phyloP scores from a whole-genome alignment of 768 basidiomycete genomes.

The Suillus luteus region DNA sequence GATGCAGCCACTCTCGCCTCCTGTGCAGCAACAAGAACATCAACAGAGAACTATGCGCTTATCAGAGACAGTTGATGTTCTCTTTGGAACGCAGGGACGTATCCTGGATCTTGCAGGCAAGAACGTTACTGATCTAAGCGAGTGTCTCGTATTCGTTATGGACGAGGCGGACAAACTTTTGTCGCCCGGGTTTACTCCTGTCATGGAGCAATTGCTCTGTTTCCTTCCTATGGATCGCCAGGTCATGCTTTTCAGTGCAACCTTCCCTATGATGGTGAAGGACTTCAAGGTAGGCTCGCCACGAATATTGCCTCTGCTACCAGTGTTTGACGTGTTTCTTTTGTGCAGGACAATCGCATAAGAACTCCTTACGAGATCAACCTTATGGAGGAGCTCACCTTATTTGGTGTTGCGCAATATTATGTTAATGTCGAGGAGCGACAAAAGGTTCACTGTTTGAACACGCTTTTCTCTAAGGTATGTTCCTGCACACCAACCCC shows the following conservation, averaged over 20 bases:
- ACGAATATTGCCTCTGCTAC: neutral
- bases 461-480: constrained; percentile 98
- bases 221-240: constrained; percentile 86
- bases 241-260: constrained; percentile 99
- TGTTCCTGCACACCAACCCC: neutral
- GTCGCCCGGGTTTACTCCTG: constrained; percentile 95
- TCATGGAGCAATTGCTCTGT: constrained; percentile 93
- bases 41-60: constrained; percentile 56
- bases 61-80: constrained; percentile 87
- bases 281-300: constrained; percentile 81
- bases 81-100: constrained; percentile 96
- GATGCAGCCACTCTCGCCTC: constrained; percentile 14
- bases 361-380: constrained; percentile 95
- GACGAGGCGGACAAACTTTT: constrained; percentile 99
- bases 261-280: constrained; percentile 98
- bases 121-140: constrained; percentile 88
- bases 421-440: constrained; percentile 99
- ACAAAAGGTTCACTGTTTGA: constrained; percentile 99
- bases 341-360: constrained; percentile 90
- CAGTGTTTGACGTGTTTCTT: constrained; percentile 22
- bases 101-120: constrained; percentile 95
- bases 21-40: too few species aligned
- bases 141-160: constrained; percentile 98
- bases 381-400: constrained; percentile 99
- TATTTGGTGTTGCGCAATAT: constrained; percentile 98